Evolutionary conservation across 2,329 filamentous ascomycete genomes (phyloP).

Genomic region (Aureobasidium sp.): DNA sequence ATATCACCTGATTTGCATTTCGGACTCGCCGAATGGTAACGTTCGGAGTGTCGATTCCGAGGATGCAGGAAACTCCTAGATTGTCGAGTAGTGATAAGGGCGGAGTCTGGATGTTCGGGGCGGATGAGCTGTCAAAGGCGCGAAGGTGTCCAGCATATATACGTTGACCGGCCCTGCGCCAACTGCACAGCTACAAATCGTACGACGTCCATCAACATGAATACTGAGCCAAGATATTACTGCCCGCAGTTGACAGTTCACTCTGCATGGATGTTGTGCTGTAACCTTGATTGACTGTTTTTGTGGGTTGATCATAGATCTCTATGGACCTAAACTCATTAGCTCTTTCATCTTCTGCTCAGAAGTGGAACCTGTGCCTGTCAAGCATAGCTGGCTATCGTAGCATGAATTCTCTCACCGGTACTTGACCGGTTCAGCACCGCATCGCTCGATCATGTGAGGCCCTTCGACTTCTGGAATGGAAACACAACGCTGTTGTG

Average conservation of each 20-base stretch:
- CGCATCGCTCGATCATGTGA: background rate
- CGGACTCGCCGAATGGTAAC: background rate
- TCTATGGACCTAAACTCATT: background rate
- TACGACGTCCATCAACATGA: background rate
- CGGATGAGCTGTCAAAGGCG: background rate
- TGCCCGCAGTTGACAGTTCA: too few relatives aligned
- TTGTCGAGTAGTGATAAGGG: background rate
- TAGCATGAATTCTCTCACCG: background rate
- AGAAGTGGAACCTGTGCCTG: background rate
- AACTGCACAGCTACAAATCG: background rate
- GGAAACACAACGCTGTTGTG: conserved; percentile 1
- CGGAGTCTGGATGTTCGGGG: background rate
- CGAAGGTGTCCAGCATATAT: background rate
- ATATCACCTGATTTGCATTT: background rate
- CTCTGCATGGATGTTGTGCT: background rate
- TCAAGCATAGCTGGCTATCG: background rate
- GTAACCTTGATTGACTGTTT: background rate
- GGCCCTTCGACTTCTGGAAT: background rate
- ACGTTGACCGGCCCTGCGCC: background rate
- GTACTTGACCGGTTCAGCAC: background rate
- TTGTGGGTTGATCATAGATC: background rate
- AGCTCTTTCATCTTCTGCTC: background rate
- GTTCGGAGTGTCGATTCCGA: background rate
- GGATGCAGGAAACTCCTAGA: background rate
- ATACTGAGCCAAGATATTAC: background rate